Evolutionary conservation across 1,284 basidiomycete genomes (phyloP), one percentile per base, ranked within the genome.

Genomic region (Cutaneotrichosporon spelunceum): DNA sequence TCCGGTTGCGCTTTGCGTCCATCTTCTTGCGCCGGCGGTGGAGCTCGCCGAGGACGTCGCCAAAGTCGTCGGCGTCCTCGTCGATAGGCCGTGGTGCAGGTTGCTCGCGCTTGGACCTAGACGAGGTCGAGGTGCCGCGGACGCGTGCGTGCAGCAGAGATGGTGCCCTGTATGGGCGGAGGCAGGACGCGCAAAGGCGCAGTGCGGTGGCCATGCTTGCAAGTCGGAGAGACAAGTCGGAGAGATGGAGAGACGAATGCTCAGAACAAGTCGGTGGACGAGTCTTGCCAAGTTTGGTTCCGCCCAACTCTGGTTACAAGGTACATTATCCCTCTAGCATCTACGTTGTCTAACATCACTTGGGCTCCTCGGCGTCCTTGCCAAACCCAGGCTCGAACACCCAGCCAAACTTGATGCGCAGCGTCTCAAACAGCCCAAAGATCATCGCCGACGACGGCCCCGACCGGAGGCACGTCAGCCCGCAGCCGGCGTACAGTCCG

Each of bases 401-500:
- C 48, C 71, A 67, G 10, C 76, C 75, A 56, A 76, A 73, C 39
- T 70, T 66, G 23, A 62, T 71, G 60, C 72, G 70, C 53, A 93
- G 79, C 29, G 86, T 87, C 75, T 94, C 90, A 70, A 93, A 95
- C 66, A 95, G 88, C 72, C 90, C 80, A 76, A 96, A 97, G 64
- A 97, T 93, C 63, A 96, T 84, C 3, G 89, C 93, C 73, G 90
- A 93, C 72, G 89, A 91, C 1, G 94, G 94, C 57, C 93, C 87
- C 0, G 90, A 88, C 59, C 93, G 82, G 29, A 89, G 85, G 49
- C 93, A 88, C 0, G 95, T 98, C 69, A 98, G 87, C 7, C 92
- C 94, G 77, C 93, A 93, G n/a, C 95, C 91, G 14, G 93, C 91
- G 79, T 99, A 99, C 64, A 99, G 79, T 0, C 94, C 95, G 55